Conservation (phyloP, 495 filamentous ascomycete genomes). For the Sordaria brevicollis region DNA sequence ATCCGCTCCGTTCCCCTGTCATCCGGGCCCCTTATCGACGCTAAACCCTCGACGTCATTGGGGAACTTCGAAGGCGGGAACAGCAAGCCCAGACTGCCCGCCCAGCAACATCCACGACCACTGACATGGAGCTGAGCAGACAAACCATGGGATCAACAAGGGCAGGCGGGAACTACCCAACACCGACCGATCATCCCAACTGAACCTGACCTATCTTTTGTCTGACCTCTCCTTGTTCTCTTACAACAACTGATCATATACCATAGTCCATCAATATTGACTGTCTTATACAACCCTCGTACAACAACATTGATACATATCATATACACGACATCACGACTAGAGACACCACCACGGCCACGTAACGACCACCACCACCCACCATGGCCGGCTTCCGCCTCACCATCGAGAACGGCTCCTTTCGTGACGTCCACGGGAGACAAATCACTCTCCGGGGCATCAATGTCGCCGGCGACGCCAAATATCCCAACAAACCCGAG, state of each 20-base stretch:
- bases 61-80: not conserved
- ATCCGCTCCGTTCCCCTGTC: not conserved
- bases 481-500: slow-evolving; percentile 63
- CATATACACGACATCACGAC: too few species aligned
- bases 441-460: slow-evolving; percentile 51
- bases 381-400: slow-evolving; percentile 46
- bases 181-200: not conserved
- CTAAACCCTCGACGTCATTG: not conserved
- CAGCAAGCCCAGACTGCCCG: too few species aligned
- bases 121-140: not conserved
- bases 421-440: slow-evolving; percentile 52
- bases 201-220: too few species aligned
- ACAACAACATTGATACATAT: not conserved
- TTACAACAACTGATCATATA: not conserved
- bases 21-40: not conserved
- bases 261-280: not conserved
- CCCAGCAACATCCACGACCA: not conserved
- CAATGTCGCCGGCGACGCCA: slow-evolving; percentile 55
- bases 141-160: not conserved
- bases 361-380: not conserved
- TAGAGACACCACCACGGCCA: not conserved
- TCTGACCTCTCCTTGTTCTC: not conserved
- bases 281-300: not conserved
- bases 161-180: not conserved
- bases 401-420: slow-evolving; percentile 70